Evolutionary conservation across 345 rosid genomes (phyloP).

Genomic region (Anacardium occidentale): DNA sequence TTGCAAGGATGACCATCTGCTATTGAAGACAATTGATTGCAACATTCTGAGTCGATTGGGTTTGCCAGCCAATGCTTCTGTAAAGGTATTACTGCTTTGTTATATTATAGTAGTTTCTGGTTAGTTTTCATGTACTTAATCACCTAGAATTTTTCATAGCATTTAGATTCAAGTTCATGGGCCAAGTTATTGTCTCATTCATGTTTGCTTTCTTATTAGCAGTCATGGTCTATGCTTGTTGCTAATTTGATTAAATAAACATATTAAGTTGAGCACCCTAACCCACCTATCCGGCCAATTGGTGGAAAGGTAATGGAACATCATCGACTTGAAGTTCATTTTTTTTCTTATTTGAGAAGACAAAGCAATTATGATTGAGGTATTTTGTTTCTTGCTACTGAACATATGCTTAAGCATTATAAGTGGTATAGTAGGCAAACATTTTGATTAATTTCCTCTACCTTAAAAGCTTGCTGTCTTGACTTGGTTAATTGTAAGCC

Average conservation of each 20-base stretch:
- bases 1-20: slow-evolving; percentile 16
- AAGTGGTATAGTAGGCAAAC: background rate
- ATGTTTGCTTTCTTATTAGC: background rate
- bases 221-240: background rate
- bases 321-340: background rate
- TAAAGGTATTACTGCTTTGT: slow-evolving; percentile 34
- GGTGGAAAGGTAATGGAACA: background rate
- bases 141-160: background rate
- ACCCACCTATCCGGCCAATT: background rate
- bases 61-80: slow-evolving; percentile 23
- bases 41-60: slow-evolving; percentile 33
- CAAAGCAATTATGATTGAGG: background rate
- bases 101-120: background rate
- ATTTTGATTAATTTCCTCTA: background rate
- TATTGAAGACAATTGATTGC: slow-evolving; percentile 27
- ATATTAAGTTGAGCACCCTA: background rate
- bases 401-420: background rate
- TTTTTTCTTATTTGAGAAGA: background rate
- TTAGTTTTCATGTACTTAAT: background rate
- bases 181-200: background rate
- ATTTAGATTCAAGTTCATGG: background rate
- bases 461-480: background rate
- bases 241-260: background rate
- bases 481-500: background rate
- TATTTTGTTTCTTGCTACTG: background rate